Base-by-base conservation (phyloP, 306 rosid genomes). In the Clitoria ternatea region DNA sequence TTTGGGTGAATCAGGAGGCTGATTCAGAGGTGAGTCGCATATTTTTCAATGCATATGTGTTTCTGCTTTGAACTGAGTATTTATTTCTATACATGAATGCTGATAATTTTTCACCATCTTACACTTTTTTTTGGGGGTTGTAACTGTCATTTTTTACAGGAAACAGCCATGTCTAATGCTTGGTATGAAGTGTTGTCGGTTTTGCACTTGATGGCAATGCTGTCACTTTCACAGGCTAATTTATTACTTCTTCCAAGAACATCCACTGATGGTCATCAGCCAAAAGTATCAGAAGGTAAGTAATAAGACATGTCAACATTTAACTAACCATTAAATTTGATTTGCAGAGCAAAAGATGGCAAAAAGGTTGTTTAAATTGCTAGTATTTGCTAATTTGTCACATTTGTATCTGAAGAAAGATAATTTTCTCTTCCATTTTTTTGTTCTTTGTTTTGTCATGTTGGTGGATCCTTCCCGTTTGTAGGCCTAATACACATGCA, bases 111-210 rank as follows among this genome's bases (percentile, higher is more conserved):
- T 22, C 42, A 3, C 23, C 15, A 6, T 5, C 20, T 37, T 26
- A 18, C 54, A 7, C 20, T 14, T 23, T 10, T 18, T 12, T 7
- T 5, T 5, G 27, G 29, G 15, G 44, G n/a, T 5, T 50, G 72
- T 19, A 56, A 29, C 59, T 66, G 33, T 67, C 52, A 23, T 37
- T 59, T 20, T 85, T 62, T 85, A 81, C 90, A 92, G 98, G 97
- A 90, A 86, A 92, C 98, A 70, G 72, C 84, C 52, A 85, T 88
- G 71, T 81, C 86, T 60, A 88, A 85, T 78, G 89, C 93, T 68
- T 92, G 97, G 98, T 92, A 88, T 35, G 97, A 92, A 80, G 93
- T 92, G 86, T 81, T 92, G 86, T 92, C 98, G 61, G 85, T 92
- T 77, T 85, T 92, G 84, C 97, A 90, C 83, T 81, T 88, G 81